Evolutionary conservation across 768 basidiomycete species (phyloP), one percentile per base, ranked within the genome.

Genomic region (Tulasnella calospora): DNA sequence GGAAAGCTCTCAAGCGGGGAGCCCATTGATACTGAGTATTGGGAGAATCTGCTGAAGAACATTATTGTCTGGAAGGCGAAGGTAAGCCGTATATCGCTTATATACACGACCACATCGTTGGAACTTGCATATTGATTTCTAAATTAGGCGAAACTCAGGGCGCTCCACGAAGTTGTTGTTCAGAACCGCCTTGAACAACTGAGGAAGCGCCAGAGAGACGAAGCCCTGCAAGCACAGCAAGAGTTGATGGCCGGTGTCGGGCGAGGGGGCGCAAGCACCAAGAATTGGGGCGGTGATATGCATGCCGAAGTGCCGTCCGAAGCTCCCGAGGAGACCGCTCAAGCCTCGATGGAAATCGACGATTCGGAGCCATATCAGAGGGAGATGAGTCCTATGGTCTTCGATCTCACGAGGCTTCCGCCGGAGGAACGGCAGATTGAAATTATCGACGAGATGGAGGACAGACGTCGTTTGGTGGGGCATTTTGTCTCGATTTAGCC

Each of bases 1-100:
- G 88, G 88, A 73, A 99, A 99, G 84, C 89, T 99, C 3, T 86
- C 89, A 0, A 94, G 95, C 80, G 94, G 96, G 44, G 96, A 98
- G 84, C 96, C 96, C 2, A 89, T 99, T 46, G 98, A 99, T 84
- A 93, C 91, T 15, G 98, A 99, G 84, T 99, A 99, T 83, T 99
- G 98, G 98, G 98, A 99, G 85, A 88, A 90, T 71, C 85, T 99
- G 10, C 84, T 99, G 78, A 94, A 95, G 84, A 98, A 94, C 83
- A 84, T 99, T 44, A 86, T 98, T 33, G 97, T 99, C 3, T 98
- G 94, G 92, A 99, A 99, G 85, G 93, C 98, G 30, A 98, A 98
- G 87, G 96, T 95, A 81, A 72, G 81, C 81, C 1, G 9, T 70
- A 21, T n/a, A 71, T 10, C 23, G 33, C 61, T 27, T 12, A 19